Base-by-base conservation (phyloP, 139 green algal genomes). In the Chlorella sp. region DNA sequence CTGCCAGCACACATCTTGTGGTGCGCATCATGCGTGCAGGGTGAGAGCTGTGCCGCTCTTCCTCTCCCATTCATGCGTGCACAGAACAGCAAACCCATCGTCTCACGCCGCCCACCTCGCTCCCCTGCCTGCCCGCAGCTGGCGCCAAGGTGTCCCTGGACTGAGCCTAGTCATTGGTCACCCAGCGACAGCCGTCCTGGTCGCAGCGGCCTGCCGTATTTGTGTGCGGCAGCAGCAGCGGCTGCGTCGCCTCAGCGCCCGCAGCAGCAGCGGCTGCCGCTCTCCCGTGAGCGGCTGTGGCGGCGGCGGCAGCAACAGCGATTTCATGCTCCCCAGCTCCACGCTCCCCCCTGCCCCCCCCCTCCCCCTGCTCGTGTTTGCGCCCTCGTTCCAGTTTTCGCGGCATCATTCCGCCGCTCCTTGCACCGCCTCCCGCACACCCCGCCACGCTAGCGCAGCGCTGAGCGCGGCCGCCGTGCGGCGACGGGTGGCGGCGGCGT, bases 91-190 rank as follows among this genome's bases (percentile, higher is more conserved):
- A 5, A 9, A 57, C 7, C 48, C 7, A 16, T 57, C 9, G 48
- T 57, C 48, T 57, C 48, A 57, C 48, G 48, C 48, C 48, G 48
- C 48, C 48, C 48, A 9, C 48, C 48, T 57, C 9, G 48, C 48
- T 57, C 48, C 19, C 73, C n/a, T 76, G 9, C 16, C 42, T 9
- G 14, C 28, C 4, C 86, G 83, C 90, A 93, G 91, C 86, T n/a
- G 91, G 91, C 15, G 91, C 88, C 80, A 93, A 93, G 85, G 87
- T 93, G 53, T 89, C 79, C 0, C 81, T 93, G n/a, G 90, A 92
- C 40, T 93, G 30, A 88, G 30, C 7, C 48, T 5, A 9, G 48
- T 9, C 48, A 5, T 9, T 57, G 48, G 9, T 9, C 9, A 9
- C 48, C 48, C 48, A 57, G 48, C 48, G 9, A 9, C 48, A 57